phyloP scores from a whole-genome alignment of 148 eudicot genomes.

The Rhododendron molle region DNA sequence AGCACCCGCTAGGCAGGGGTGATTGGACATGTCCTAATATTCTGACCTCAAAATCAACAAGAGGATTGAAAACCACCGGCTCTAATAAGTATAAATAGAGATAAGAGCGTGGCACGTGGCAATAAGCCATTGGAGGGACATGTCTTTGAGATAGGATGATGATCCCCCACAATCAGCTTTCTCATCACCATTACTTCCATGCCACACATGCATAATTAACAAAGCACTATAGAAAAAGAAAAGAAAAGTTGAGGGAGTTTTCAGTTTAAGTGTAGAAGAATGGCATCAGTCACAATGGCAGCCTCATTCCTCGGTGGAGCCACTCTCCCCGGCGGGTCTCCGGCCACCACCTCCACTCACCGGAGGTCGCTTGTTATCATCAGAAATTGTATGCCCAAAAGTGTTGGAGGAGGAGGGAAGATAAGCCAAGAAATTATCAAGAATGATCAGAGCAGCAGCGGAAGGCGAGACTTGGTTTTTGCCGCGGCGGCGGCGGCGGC shows the following conservation, averaged over 20 bases:
- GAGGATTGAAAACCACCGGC: background rate
- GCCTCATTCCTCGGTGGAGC: constrained; percentile 14
- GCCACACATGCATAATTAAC: background rate
- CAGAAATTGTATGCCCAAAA: constrained; percentile 17
- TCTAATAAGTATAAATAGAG: background rate
- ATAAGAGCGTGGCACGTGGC: constrained; percentile 13
- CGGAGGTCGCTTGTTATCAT: constrained; percentile 21
- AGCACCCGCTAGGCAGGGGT: no score
- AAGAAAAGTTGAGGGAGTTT: background rate
- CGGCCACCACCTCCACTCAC: background rate
- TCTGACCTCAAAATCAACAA: background rate
- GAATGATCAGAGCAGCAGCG: constrained; percentile 16
- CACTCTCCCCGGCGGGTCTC: constrained; percentile 2
- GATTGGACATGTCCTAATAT: background rate
- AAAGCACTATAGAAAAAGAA: background rate
- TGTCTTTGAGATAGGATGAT: background rate
- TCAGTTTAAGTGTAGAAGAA: background rate
- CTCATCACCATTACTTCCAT: background rate
- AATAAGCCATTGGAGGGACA: background rate
- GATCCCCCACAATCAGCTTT: background rate
- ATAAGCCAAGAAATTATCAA: constrained; percentile 20
- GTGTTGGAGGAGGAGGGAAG: constrained; percentile 14
- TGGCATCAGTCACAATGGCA: constrained; percentile 44
- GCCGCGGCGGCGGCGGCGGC: constrained; percentile 39
- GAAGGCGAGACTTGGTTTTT: constrained; percentile 44